These are phyloP conservation scores for Dendrobium chrysotoxum DNA, from an alignment of 106 monocot species.

Conservation along the genomic window DNA sequence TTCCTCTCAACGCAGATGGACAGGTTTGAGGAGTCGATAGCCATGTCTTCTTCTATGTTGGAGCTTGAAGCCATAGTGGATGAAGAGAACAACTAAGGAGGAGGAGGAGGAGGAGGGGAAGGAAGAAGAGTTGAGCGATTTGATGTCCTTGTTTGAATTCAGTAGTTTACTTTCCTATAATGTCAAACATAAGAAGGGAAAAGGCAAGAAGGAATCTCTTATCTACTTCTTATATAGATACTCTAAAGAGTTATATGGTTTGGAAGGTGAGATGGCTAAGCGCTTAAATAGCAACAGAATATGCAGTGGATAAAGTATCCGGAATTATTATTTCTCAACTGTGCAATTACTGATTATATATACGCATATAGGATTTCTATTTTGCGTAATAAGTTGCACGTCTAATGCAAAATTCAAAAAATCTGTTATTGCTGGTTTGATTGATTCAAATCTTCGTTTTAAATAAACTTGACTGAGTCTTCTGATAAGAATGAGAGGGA, in stretches of 20 bases:
- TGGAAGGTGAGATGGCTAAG: not conserved
- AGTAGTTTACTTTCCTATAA: not conserved
- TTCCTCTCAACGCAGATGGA: conserved; percentile 56
- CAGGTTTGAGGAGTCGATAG: conserved; percentile 16
- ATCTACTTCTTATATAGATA: not conserved
- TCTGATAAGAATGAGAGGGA: too few species aligned
- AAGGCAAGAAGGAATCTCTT: not conserved
- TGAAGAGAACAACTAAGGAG: not conserved
- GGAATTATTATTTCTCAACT: too few species aligned
- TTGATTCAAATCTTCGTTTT: too few species aligned
- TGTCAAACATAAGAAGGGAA: not conserved
- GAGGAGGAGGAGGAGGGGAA: not conserved
- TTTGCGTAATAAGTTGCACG: too few species aligned
- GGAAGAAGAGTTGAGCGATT: not conserved
- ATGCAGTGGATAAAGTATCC: too few species aligned
- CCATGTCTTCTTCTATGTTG: conserved; percentile 20
- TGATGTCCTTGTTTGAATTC: not conserved
- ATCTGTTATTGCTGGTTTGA: too few species aligned
- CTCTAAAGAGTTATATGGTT: not conserved
- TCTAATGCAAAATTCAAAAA: too few species aligned
- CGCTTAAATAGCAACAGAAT: not conserved
- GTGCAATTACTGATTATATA: too few species aligned
- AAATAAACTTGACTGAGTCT: too few species aligned
- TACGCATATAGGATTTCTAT: too few species aligned
- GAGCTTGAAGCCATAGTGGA: conserved; percentile 36